Evolutionary conservation across 2,329 filamentous ascomycete genomes (phyloP).

Genomic region (Talaromyces islandicus): DNA sequence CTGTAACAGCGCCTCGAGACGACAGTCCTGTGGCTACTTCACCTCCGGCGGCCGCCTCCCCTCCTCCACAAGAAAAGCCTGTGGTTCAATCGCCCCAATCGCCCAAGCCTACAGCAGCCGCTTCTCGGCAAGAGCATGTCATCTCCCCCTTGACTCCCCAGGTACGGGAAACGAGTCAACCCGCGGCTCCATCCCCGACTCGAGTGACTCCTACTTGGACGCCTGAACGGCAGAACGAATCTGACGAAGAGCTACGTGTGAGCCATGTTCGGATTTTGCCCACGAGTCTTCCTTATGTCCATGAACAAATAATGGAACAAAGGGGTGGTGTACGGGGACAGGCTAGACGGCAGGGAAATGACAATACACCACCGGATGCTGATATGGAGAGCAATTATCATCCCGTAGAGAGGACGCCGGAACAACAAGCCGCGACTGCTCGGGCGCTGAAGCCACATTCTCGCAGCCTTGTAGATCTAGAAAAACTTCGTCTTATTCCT

Average conservation of each 20-base stretch:
- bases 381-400: conserved; percentile 13
- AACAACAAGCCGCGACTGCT: conserved; percentile 75
- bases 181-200: conserved; percentile 17
- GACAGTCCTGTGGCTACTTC: conserved; percentile 20
- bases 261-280: conserved; percentile 90
- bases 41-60: conserved; percentile 15
- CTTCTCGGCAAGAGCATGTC: conserved; percentile 15
- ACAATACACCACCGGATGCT: conserved; percentile 20
- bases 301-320: conserved; percentile 79
- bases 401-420: conserved; percentile 39
- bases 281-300: conserved; percentile 83
- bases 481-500: conserved; percentile 53
- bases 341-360: conserved; percentile 43
- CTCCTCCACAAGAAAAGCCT: conserved; percentile 23
- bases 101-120: conserved; percentile 12
- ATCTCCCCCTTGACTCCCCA: conserved; percentile 16
- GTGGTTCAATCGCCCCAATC: conserved; percentile 15
- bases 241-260: conserved; percentile 50
- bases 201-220: conserved; percentile 19
- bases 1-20: conserved; percentile 28
- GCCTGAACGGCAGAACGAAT: conserved; percentile 16
- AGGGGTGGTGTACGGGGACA: conserved; percentile 26
- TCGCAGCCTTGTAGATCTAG: conserved; percentile 62
- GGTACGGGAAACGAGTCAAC: conserved; percentile 21
- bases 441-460: conserved; percentile 81